These are phyloP conservation scores for Nothophaeocryptopus gaeumannii DNA, from an alignment of 2,329 filamentous ascomycete species.

Conservation along the genomic window DNA sequence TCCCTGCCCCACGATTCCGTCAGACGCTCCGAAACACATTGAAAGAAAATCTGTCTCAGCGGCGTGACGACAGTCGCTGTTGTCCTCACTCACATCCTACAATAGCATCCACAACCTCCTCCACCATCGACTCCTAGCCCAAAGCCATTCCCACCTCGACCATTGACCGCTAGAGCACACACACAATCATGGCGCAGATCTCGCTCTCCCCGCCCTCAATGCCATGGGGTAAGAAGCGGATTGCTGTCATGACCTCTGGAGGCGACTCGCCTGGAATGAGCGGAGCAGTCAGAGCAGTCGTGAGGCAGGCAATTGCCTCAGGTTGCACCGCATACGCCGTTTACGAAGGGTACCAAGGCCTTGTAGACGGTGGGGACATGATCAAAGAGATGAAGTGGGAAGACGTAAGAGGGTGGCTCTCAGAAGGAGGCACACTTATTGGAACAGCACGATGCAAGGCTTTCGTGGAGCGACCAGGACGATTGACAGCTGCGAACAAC, in stretches of 20 bases:
- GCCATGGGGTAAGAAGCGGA: conserved; percentile 54
- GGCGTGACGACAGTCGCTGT: too few relatives aligned
- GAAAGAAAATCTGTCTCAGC: too few relatives aligned
- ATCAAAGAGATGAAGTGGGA: conserved; percentile 89
- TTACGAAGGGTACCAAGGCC: conserved; percentile 93
- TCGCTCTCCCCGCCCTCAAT: conserved; percentile 31
- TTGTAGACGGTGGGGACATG: conserved; percentile 83
- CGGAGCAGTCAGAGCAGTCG: conserved; percentile 81
- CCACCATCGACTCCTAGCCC: too few relatives aligned
- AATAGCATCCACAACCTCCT: too few relatives aligned
- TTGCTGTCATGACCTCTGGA: conserved; percentile 91
- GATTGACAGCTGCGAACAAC: conserved; percentile 85
- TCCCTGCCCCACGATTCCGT: too few relatives aligned
- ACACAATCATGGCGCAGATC: conserved; percentile 30
- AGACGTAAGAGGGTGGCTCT: conserved; percentile 90
- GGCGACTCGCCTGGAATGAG: conserved; percentile 96
- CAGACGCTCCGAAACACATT: too few relatives aligned
- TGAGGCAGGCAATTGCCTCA: conserved; percentile 85
- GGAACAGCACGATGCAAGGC: conserved; percentile 90
- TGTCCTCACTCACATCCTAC: too few relatives aligned
- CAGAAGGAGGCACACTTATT: conserved; percentile 91
- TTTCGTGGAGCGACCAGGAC: conserved; percentile 84
- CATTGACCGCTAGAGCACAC: too few relatives aligned
- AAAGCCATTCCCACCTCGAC: too few relatives aligned
- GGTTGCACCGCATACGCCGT: conserved; percentile 50